Base-by-base conservation (phyloP, 2,329 filamentous ascomycete genomes). In the Penicillium palitans region DNA sequence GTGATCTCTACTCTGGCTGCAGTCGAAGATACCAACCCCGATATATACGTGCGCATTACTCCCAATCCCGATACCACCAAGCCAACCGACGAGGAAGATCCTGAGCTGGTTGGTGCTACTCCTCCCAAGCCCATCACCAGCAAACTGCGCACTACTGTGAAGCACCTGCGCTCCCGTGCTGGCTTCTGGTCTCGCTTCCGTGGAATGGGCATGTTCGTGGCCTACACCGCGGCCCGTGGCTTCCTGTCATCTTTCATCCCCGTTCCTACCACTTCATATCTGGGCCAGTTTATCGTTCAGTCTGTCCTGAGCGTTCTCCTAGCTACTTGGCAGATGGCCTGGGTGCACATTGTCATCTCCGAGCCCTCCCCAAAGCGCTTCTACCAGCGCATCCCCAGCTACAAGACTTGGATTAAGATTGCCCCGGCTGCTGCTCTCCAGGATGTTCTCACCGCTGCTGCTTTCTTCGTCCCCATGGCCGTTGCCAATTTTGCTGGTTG, bases 271-370 rank as follows among this genome's bases (percentile, higher is more conserved):
- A 69, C 42, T 24, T 64, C 79, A 57, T 70, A 79, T 51, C 64
- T 87, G 54, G 70, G 77, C 63, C 63, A 76, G 68, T 71, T 78
- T 27, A 40, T 90, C 55, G 79, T 80, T 54, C 81, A 81, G 53
- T 80, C 88, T 50, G 57, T 89, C 42, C 80, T 85, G 27, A 81
- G 84, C 52, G 74, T 93, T 24, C 74, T 83, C 21, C 79, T 90
- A 33, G 84, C 88, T 39, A 89, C 89, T 68, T 74, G 93, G 59
- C 84, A 86, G 72, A 84, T 93, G 65, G 83, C 86, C 53, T 96
- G 92, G 91, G 90, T 92, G 4, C 91, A 96, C 74, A 87, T 90
- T 68, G 85, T 96, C 72, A 92, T 97, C 70, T 87, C 90, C 2
- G 81, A 85, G 53, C 85, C 87, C 6, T 87, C 84, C 57, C 70